These are phyloP conservation scores for Schizophyllum commune DNA, from an alignment of 1,284 basidiomycete species.

Conservation along the genomic window DNA sequence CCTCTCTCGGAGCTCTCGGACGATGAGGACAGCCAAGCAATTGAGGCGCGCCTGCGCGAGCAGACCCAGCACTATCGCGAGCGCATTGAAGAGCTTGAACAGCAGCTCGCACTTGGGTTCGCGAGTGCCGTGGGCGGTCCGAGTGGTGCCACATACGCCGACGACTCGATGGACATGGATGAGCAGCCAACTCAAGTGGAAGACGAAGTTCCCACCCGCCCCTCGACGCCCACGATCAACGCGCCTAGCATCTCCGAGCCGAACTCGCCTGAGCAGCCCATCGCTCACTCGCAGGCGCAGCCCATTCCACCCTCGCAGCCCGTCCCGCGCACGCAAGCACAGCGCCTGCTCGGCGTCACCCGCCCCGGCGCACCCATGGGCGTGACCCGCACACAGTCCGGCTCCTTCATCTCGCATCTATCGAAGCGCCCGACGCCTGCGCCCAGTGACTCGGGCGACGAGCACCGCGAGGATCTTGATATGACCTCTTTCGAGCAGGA, in stretches of 20 bases:
- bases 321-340: neutral
- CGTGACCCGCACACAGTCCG: constrained; percentile 36
- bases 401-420: constrained; percentile 36
- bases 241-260: neutral
- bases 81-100: neutral
- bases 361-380: constrained; percentile 9
- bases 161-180: neutral
- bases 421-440: constrained; percentile 45
- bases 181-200: neutral
- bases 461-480: constrained; percentile 9
- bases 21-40: constrained; percentile 16
- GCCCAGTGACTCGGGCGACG: constrained; percentile 27
- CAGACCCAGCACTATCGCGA: constrained; percentile 9
- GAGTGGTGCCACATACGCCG: neutral
- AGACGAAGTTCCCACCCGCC: too few species aligned
- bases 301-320: neutral
- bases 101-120: neutral
- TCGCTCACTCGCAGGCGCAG: neutral
- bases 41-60: constrained; percentile 20
- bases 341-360: neutral
- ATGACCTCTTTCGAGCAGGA: neutral
- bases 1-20: constrained; percentile 20
- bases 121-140: constrained; percentile 1
- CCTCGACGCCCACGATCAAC: constrained; percentile 1
- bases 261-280: neutral